Percentiles rank a stretch among this genome's conserved stretches.
These are phyloP conservation scores for Endoconidiophora laricicola DNA, from an alignment of 2,329 filamentous ascomycete species.

Conservation along the genomic window DNA sequence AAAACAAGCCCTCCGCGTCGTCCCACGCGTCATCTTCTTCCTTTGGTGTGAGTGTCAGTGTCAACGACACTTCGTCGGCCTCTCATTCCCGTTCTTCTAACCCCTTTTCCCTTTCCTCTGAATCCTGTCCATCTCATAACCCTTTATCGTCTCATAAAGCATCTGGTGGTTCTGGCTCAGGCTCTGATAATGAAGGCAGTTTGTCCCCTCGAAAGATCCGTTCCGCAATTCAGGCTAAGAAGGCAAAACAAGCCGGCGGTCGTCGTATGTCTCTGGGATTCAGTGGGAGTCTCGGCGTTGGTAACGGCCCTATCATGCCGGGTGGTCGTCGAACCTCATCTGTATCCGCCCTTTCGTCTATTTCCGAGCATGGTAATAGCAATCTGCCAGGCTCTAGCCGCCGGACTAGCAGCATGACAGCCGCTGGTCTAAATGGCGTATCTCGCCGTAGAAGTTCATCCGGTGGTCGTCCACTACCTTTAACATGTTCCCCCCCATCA, in stretches of 20 bases:
- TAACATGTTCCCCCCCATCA: conserved; percentile 34
- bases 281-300: not conserved
- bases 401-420: not conserved
- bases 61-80: conserved; percentile 7
- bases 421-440: conserved; percentile 17
- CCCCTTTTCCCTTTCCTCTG: conserved; percentile 1
- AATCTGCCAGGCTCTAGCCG: not conserved
- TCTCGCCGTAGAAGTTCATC: conserved; percentile 35
- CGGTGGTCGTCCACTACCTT: conserved; percentile 34
- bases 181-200: conserved; percentile 13
- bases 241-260: not conserved
- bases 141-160: not conserved
- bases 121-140: not conserved
- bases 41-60: conserved; percentile 12
- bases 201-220: conserved; percentile 13
- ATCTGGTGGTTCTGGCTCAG: conserved; percentile 7
- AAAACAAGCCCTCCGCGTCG: conserved; percentile 6
- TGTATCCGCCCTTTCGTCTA: conserved; percentile 29
- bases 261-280: conserved; percentile 11
- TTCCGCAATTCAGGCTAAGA: conserved; percentile 11
- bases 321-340: conserved; percentile 16
- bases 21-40: conserved; percentile 9
- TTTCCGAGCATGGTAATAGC: conserved; percentile 32
- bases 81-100: conserved; percentile 4
- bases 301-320: not conserved